Base-by-base conservation (phyloP, 805 yeast genomes). In the Jamesozyma spencerorum region DNA sequence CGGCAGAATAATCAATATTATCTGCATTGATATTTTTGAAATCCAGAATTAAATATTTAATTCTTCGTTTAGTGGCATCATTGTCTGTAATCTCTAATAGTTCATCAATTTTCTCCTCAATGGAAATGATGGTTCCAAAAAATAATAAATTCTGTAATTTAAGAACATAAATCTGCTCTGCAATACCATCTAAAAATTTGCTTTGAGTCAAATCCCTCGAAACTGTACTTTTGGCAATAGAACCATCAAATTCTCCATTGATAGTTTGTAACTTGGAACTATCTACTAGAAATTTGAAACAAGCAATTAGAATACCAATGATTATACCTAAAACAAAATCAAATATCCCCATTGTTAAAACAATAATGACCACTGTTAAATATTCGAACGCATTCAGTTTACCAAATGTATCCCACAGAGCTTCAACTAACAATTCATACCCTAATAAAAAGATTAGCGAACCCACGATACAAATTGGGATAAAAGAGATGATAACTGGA, bases 381-480 rank as follows among this genome's bases (percentile, higher is more conserved):
- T 92, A 92, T 60, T 92, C 98, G 50, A 85, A 81, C 18, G 61
- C 68, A 29, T 79, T 71, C 36, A 90, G 71, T 47, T 81, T 75
- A 3, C 90, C 92, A 63, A 74, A 71, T 0, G 97, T 86, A 58
- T 92, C 97, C 50, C 74, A 75, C 6, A 92, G 54, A 0, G 97
- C 85, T 60, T 92, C 98, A 41, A 81, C 78, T 48, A 92, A 60
- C 39, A 92, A 67, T 58, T 92, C 98, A 57, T 90, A 84, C 1
- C 98, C 98, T 37, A 92, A 69, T 43, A 92, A 64, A 61, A 83
- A 92, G 47, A 92, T 92, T 43, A 92, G 72, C 0, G 96, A 77
- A 0, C 97, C 97, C 19, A 92, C 98, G 31, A 92, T 97, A 65
- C 95, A 84, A 13, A 92, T 85, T 0, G 98, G 98, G 37, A 92